Evolutionary conservation across 2,329 filamentous ascomycete genomes (phyloP).

Genomic region (Alternaria tenuissima): DNA sequence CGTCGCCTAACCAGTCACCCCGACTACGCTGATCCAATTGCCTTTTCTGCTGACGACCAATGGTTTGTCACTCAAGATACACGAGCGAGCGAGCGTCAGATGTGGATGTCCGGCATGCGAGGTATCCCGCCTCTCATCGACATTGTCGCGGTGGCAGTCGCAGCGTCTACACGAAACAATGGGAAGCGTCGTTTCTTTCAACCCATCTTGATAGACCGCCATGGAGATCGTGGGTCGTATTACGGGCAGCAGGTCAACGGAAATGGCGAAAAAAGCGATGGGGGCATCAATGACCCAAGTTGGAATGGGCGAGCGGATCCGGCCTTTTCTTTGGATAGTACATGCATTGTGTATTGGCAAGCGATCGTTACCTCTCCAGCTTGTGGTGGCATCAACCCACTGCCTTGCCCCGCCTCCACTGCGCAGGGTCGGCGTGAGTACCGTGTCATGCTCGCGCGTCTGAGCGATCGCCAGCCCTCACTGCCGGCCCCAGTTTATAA

Average conservation of each 20-base stretch:
- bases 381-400: conserved; percentile 56
- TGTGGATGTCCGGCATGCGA: conserved; percentile 55
- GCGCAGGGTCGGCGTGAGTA: conserved; percentile 50
- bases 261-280: conserved; percentile 26
- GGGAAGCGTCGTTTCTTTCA: conserved; percentile 57
- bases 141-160: conserved; percentile 17
- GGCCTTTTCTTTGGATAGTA: conserved; percentile 54
- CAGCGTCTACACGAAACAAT: conserved; percentile 58
- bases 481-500: conserved; percentile 26
- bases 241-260: conserved; percentile 56
- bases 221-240: conserved; percentile 58
- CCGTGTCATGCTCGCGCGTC: conserved; percentile 55
- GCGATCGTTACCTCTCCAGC: conserved; percentile 49
- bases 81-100: conserved; percentile 52
- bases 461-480: conserved; percentile 46
- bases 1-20: conserved; percentile 56
- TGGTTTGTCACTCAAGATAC: conserved; percentile 58
- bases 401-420: conserved; percentile 53
- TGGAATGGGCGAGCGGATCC: conserved; percentile 61
- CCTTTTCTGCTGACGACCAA: conserved; percentile 54
- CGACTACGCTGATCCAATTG: conserved; percentile 56
- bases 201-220: conserved; percentile 54
- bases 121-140: conserved; percentile 55
- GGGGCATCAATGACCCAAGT: conserved; percentile 53
- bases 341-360: conserved; percentile 56